Evolutionary conservation across 2,329 filamentous ascomycete species (phyloP).

Genomic region (Falciphora oryzae): DNA sequence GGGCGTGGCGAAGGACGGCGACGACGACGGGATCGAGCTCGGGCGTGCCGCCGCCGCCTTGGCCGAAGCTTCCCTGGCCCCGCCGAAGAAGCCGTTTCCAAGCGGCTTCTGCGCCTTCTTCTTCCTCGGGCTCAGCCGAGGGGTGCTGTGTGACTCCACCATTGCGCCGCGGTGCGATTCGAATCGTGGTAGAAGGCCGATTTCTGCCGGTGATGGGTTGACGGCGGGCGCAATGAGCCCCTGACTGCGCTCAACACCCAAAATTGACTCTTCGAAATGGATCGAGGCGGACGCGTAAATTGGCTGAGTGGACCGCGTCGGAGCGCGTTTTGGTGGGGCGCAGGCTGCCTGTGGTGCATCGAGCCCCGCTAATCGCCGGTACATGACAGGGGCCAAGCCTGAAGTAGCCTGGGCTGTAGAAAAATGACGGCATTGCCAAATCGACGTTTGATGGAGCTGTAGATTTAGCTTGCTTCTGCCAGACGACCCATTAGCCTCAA

Average conservation of each 20-base stretch:
- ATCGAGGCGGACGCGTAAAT: constrained; percentile 1
- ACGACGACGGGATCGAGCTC: constrained; percentile 76
- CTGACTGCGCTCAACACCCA: background rate
- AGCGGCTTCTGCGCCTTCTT: constrained; percentile 24
- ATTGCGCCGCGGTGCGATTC: background rate
- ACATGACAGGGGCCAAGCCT: background rate
- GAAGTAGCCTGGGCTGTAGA: background rate
- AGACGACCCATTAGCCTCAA: background rate
- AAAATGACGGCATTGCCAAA: background rate
- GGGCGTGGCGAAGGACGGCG: constrained; percentile 84
- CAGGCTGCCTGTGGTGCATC: background rate
- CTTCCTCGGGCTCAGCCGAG: constrained; percentile 21
- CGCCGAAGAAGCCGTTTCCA: constrained; percentile 33
- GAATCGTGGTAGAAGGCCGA: background rate
- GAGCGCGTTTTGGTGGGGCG: constrained; percentile 4
- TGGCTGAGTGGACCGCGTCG: background rate
- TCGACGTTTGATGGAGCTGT: too few relatives aligned
- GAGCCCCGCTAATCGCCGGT: background rate
- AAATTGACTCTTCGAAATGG: background rate
- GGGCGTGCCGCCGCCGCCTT: constrained; percentile 21
- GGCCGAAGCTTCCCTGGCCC: constrained; percentile 19
- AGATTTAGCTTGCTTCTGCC: background rate
- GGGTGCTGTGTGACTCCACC: constrained; percentile 14
- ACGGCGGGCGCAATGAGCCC: background rate
- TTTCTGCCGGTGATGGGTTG: background rate